A percentile compares a stretch with the other conserved stretches of the same genome.
These are phyloP conservation scores for Ceratocystiopsis minuta DNA, from an alignment of 2,329 filamentous ascomycete species.

Conservation along the genomic window DNA sequence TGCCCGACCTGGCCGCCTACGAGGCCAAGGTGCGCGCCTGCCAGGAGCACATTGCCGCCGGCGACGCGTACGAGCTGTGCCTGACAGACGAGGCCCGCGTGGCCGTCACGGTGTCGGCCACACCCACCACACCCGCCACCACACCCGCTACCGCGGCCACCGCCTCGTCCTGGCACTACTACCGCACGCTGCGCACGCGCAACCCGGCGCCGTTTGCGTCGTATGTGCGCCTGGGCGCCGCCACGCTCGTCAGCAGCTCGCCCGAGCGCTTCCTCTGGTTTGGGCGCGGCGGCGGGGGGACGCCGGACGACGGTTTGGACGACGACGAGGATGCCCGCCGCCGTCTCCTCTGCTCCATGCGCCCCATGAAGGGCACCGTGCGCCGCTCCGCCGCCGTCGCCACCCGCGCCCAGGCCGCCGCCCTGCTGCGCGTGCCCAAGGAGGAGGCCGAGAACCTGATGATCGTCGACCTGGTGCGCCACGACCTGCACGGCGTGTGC, in stretches of 20 bases:
- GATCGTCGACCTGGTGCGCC: slow-evolving; percentile 93
- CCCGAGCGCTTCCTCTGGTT: slow-evolving; percentile 64
- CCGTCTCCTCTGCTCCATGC: slow-evolving; percentile 48
- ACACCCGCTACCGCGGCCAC: slow-evolving; percentile 19
- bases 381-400: slow-evolving; percentile 48
- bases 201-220: slow-evolving; percentile 79
- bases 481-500: slow-evolving; percentile 76
- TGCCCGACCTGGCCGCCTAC: slow-evolving; percentile 34
- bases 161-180: slow-evolving; percentile 48
- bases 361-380: slow-evolving; percentile 95
- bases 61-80: slow-evolving; percentile 74
- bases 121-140: not conserved
- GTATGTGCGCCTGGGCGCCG: slow-evolving; percentile 51
- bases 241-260: slow-evolving; percentile 64
- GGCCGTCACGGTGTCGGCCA: slow-evolving; percentile 10
- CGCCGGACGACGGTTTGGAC: slow-evolving; percentile 22
- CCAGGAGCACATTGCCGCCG: slow-evolving; percentile 53
- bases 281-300: not conserved
- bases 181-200: slow-evolving; percentile 46
- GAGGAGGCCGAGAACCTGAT: slow-evolving; percentile 93
- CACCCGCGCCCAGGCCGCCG: slow-evolving; percentile 54
- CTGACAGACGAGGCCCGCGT: slow-evolving; percentile 60
- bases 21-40: slow-evolving; percentile 49
- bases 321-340: no score
- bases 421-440: slow-evolving; percentile 61